Conservation (phyloP, 2,329 filamentous ascomycete genomes). For the Calonectria montana region DNA sequence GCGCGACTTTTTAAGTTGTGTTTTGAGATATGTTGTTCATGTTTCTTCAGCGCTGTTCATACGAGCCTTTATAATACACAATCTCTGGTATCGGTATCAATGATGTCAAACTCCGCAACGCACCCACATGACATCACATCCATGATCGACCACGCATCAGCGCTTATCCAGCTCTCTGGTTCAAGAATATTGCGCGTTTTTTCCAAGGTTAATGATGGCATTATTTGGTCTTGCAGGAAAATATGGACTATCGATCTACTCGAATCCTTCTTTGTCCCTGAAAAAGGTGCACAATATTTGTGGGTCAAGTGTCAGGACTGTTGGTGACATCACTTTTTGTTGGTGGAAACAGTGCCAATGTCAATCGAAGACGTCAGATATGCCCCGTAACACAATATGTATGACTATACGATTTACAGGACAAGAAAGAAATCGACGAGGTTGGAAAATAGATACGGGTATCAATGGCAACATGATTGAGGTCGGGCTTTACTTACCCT, state of each 20-base stretch:
- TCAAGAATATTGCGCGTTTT: background rate
- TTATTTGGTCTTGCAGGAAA: background rate
- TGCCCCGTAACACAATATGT: background rate
- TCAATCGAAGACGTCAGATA: background rate
- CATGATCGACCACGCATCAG: background rate
- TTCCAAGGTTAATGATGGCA: background rate
- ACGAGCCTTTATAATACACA: background rate
- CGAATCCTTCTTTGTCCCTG: background rate
- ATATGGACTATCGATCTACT: background rate
- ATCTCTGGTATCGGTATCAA: background rate
- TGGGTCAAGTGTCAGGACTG: background rate
- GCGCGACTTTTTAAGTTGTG: background rate
- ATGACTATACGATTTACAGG: background rate
- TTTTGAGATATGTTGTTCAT: background rate
- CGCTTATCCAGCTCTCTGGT: background rate
- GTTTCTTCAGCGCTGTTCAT: no score
- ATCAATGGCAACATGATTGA: background rate
- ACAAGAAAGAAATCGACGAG: background rate
- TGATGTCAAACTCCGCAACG: conserved; percentile 9
- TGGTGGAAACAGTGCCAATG: background rate
- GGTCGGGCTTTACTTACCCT: background rate
- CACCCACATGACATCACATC: conserved; percentile 18
- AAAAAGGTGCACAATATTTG: background rate
- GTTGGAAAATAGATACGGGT: background rate
- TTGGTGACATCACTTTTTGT: background rate